Conservation (phyloP, 2,329 filamentous ascomycete species). For the Thielaviopsis ethacetica region DNA sequence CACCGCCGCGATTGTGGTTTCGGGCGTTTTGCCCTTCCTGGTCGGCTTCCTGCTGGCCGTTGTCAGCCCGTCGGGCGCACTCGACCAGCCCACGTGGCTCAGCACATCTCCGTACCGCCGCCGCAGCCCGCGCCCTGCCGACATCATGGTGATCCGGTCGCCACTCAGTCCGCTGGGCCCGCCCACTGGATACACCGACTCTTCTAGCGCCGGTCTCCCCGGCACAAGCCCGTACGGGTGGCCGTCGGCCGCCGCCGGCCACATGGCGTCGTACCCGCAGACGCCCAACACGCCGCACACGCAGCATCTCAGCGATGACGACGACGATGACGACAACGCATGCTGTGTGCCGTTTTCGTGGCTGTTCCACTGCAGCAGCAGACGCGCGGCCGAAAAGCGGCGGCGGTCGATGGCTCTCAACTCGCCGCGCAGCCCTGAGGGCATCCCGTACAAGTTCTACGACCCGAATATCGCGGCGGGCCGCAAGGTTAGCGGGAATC, state of each 20-base stretch:
- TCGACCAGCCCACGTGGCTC: conserved; percentile 24
- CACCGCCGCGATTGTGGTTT: conserved; percentile 22
- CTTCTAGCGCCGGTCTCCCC: neutral
- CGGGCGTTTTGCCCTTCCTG: conserved; percentile 25
- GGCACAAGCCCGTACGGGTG: neutral
- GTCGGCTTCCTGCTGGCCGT: conserved; percentile 21
- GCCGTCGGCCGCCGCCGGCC: no score
- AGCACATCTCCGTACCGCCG: conserved; percentile 19
- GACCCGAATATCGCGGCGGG: neutral
- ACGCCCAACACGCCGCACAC: neutral
- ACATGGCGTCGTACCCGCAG: neutral
- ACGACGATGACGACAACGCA: neutral
- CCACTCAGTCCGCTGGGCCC: neutral
- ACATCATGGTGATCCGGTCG: conserved; percentile 5
- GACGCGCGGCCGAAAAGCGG: conserved; percentile 9
- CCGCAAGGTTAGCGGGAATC: neutral
- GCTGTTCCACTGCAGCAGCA: neutral
- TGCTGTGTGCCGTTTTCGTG: neutral
- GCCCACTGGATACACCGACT: neutral
- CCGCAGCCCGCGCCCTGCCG: conserved; percentile 1
- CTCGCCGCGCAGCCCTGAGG: conserved; percentile 2
- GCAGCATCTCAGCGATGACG: neutral
- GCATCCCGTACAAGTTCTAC: conserved; percentile 9
- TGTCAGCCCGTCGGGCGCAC: conserved; percentile 24
- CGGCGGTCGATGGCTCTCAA: conserved; percentile 11